Evolutionary conservation across 352 stramenopile species (phyloP).

Genomic region (Globisporangium spinosum): DNA sequence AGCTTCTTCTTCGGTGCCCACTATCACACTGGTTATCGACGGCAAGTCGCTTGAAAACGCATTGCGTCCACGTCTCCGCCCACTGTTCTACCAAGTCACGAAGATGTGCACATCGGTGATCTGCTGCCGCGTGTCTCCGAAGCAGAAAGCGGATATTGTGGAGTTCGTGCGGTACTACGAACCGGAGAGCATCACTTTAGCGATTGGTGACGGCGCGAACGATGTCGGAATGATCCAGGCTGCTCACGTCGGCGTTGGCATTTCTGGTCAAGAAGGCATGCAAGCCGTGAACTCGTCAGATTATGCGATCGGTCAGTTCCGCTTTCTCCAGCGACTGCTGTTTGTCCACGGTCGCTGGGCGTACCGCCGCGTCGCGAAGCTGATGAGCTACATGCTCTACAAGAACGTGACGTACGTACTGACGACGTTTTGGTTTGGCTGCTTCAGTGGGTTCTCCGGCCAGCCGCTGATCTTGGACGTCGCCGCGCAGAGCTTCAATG

Average conservation of each 20-base stretch:
- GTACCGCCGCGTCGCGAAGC: slow-evolving; percentile 89
- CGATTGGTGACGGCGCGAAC: slow-evolving; percentile 95
- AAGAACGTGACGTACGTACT: slow-evolving; percentile 91
- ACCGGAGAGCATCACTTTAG: slow-evolving; percentile 76
- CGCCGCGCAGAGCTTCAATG: slow-evolving; percentile 80
- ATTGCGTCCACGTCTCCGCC: slow-evolving; percentile 41
- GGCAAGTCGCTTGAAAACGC: slow-evolving; percentile 85
- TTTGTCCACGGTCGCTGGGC: slow-evolving; percentile 92
- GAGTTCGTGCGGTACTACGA: slow-evolving; percentile 72
- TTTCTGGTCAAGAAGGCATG: slow-evolving; percentile 89
- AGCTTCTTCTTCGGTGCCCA: background rate
- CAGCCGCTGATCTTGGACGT: slow-evolving; percentile 78
- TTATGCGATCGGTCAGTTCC: slow-evolving; percentile 93
- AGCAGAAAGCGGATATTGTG: slow-evolving; percentile 86
- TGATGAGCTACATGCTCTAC: slow-evolving; percentile 95
- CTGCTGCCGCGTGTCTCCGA: slow-evolving; percentile 85
- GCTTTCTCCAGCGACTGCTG: slow-evolving; percentile 89
- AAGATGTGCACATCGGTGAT: slow-evolving; percentile 79
- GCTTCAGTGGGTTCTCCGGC: slow-evolving; percentile 70
- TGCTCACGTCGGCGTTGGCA: slow-evolving; percentile 90
- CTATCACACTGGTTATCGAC: slow-evolving; percentile 91
- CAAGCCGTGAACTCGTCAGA: slow-evolving; percentile 93
- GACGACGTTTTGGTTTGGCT: slow-evolving; percentile 85
- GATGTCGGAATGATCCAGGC: slow-evolving; percentile 95
- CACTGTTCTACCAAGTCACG: slow-evolving; percentile 67